Evolutionary conservation across 305 asterid genomes (phyloP), one percentile per base, ranked within the genome.

Genomic region (Solanum hybrid): DNA sequence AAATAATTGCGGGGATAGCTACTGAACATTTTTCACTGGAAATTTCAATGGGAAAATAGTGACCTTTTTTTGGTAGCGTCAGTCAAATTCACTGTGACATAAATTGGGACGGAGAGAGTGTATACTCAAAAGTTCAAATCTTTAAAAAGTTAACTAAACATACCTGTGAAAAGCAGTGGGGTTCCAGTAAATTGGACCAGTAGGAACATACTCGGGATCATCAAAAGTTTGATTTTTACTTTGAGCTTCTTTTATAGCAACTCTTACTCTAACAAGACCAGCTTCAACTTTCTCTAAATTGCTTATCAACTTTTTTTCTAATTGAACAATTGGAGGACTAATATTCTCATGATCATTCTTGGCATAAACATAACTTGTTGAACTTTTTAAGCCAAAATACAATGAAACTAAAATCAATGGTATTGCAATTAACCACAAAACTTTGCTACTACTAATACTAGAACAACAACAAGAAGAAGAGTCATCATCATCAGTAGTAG

Each of bases 171-270:
- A 93, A 7, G 94, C 90, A 72, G 32, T 76, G 75, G 94, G 91
- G 14, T 94, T 91, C 89, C 94, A 85, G 82, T 94, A 94, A 60
- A 91, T 22, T 10, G 92, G 89, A 42, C 93, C 95, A 3, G 71
- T 88, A 4, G 95, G 97, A 24, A 93, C 92, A 42, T 91, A 94
- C 1, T 94, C 94, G 0, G 94, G 91, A 75, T 94, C 95, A 32
- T 85, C 86, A 9, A 92, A 90, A 8, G 93, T 89, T 64, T 91
- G 92, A 13, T 92, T 93, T 87, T 90, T 89, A 69, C 56, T 89
- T 24, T 36, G 90, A 31, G 92, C 87, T 87, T 91, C 91, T 35
- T 78, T 93, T 60, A 94, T 93, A 15, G 88, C 79, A 19, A 90
- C 90, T 90, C 97, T 93, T 32, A 92, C 93, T 88, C 81, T 89